A percentile compares a stretch with the other conserved stretches of the same genome.
phyloP scores from a whole-genome alignment of 768 basidiomycete genomes.

The Lactarius quietus region DNA sequence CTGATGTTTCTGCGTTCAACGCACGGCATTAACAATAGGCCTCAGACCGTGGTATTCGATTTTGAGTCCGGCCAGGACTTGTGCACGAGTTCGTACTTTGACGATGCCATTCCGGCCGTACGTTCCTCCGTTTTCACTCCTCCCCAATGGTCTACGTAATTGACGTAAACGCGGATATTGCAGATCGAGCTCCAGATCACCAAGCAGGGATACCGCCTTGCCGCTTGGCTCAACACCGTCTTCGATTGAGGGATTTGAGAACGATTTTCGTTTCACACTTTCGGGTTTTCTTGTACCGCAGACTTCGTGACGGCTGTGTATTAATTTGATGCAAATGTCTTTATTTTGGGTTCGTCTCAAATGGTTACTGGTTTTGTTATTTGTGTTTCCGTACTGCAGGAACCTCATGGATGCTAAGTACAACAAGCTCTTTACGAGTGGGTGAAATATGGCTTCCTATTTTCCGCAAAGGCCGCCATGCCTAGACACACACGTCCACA shows the following conservation, averaged over 20 bases:
- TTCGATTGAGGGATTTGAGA: no score
- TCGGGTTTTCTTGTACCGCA: neutral
- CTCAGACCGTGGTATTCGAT: no score
- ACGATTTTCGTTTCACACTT: neutral
- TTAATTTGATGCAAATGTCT: neutral
- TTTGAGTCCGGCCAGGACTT: no score
- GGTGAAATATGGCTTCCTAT: constrained; percentile 82
- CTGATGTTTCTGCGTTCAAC: no score
- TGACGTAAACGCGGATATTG: neutral
- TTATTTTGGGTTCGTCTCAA: neutral
- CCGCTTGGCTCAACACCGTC: no score
- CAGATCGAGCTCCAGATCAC: constrained; percentile 34
- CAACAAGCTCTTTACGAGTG: no score
- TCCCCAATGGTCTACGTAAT: neutral
- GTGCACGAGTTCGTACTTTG: no score
- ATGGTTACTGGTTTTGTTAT: neutral
- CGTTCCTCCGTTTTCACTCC: neutral
- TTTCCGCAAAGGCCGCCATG: constrained; percentile 93
- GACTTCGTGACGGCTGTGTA: neutral
- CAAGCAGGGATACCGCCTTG: constrained; percentile 32
- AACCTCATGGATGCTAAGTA: no score
- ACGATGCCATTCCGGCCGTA: constrained; percentile 14
- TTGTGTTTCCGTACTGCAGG: no score
- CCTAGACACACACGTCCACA: constrained; percentile 49
- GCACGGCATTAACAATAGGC: no score